Conservation (phyloP, 2,329 filamentous ascomycete genomes). For the Lachnum nothofagi region DNA sequence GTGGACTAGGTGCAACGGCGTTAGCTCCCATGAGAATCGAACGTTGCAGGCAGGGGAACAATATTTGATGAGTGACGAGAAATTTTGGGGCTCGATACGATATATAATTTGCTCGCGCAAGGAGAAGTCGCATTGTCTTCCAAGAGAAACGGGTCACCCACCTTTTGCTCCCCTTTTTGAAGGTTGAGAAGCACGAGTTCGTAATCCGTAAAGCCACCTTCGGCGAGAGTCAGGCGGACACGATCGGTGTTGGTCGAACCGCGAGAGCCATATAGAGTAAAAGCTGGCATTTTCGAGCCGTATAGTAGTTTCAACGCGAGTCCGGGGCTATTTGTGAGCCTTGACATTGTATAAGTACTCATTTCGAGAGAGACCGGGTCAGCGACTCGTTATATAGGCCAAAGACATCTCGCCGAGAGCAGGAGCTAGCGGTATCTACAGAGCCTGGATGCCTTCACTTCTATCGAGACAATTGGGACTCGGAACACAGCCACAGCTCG, state of each 20-base stretch:
- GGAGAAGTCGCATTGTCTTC: conserved; percentile 20
- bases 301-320: conserved; percentile 30
- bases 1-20: conserved; percentile 30
- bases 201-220: conserved; percentile 41
- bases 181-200: conserved; percentile 37
- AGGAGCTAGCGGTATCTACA: conserved; percentile 16
- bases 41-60: conserved; percentile 15
- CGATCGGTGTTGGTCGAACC: conserved; percentile 41
- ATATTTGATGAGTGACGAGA: conserved; percentile 18
- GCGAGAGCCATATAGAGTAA: conserved; percentile 39
- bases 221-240: conserved; percentile 40
- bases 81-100: conserved; percentile 18
- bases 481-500: conserved; percentile 4
- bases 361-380: conserved; percentile 16
- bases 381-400: conserved; percentile 18
- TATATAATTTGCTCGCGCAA: conserved; percentile 21
- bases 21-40: conserved; percentile 26
- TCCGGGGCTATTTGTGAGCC: conserved; percentile 24
- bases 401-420: conserved; percentile 16
- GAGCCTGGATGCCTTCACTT: conserved; percentile 13
- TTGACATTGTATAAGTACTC: conserved; percentile 29
- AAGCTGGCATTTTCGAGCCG: conserved; percentile 38
- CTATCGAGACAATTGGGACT: conserved; percentile 11
- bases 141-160: conserved; percentile 23
- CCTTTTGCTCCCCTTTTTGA: conserved; percentile 40